Conservation (phyloP, 2,329 filamentous ascomycete genomes). For the Sarocladiaceae sp. region DNA sequence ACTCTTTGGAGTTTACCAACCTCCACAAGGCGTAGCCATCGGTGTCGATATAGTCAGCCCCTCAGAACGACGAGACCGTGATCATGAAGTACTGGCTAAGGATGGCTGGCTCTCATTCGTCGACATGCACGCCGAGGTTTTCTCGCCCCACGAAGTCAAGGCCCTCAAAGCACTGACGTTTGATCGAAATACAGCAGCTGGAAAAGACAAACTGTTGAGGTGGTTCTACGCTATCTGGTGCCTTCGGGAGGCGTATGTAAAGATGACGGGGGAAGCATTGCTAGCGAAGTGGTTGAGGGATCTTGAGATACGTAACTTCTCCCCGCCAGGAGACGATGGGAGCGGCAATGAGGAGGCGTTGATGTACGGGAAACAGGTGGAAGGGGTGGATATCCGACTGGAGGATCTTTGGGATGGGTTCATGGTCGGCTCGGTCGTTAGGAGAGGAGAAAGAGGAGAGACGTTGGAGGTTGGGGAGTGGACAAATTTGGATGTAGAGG, state of each 20-base stretch:
- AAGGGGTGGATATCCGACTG: constrained; percentile 28
- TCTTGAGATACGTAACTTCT: constrained; percentile 61
- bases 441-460: not conserved
- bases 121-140: constrained; percentile 65
- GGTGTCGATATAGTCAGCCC: constrained; percentile 75
- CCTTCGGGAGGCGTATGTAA: constrained; percentile 74
- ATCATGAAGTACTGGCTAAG: constrained; percentile 47
- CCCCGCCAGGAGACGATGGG: constrained; percentile 39
- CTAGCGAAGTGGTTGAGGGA: constrained; percentile 66
- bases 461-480: not conserved
- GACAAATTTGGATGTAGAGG: not conserved
- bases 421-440: constrained; percentile 5
- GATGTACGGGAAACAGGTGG: constrained; percentile 22
- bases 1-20: constrained; percentile 47
- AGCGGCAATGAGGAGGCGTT: constrained; percentile 21
- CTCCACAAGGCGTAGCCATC: constrained; percentile 37
- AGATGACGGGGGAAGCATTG: constrained; percentile 74
- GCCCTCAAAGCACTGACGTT: constrained; percentile 49
- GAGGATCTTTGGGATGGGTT: constrained; percentile 34
- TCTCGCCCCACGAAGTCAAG: constrained; percentile 53
- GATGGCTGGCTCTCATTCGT: constrained; percentile 63
- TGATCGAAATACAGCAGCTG: constrained; percentile 10
- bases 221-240: constrained; percentile 75
- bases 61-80: constrained; percentile 58
- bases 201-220: constrained; percentile 52